Conservation (phyloP, 805 yeast genomes). For the Hanseniaspora guilliermondii region DNA sequence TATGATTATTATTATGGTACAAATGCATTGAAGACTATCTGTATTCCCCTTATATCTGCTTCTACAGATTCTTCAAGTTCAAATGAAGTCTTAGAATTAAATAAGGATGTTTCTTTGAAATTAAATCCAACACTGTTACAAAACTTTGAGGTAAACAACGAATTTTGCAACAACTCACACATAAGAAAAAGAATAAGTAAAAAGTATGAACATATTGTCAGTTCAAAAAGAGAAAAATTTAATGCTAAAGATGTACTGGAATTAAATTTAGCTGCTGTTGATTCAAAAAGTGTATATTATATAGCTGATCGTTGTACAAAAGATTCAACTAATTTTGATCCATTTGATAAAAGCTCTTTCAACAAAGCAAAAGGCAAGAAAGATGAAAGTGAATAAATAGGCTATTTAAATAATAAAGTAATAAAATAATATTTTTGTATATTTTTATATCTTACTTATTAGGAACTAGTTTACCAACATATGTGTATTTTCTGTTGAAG, state of each 20-base stretch:
- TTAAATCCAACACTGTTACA: slow-evolving; percentile 18
- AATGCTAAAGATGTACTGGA: neutral
- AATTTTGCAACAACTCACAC: slow-evolving; percentile 2
- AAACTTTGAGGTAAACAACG: slow-evolving; percentile 12
- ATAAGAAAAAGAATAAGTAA: neutral
- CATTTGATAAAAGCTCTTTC: slow-evolving; percentile 18
- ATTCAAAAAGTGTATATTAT: neutral
- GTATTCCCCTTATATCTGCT: neutral
- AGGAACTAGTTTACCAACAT: slow-evolving; percentile 58
- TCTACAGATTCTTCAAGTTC: neutral
- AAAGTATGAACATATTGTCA: neutral
- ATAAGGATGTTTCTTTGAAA: neutral
- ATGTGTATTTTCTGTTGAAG: slow-evolving; percentile 68
- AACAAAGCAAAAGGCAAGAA: neutral
- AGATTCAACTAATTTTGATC: neutral
- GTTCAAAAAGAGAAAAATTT: neutral
- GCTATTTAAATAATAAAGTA: neutral
- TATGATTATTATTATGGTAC: slow-evolving; percentile 11
- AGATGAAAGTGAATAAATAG: too few species aligned
- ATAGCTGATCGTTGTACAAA: neutral
- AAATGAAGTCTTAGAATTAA: neutral
- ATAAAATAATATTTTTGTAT: too few species aligned
- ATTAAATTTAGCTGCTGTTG: too few species aligned
- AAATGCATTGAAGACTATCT: slow-evolving; percentile 10
- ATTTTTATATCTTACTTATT: slow-evolving; percentile 21